Evolutionary conservation across 1,139 yeast species (phyloP), one percentile per base, ranked within the genome.

Genomic region (Debaryomyces psychrophilus): DNA sequence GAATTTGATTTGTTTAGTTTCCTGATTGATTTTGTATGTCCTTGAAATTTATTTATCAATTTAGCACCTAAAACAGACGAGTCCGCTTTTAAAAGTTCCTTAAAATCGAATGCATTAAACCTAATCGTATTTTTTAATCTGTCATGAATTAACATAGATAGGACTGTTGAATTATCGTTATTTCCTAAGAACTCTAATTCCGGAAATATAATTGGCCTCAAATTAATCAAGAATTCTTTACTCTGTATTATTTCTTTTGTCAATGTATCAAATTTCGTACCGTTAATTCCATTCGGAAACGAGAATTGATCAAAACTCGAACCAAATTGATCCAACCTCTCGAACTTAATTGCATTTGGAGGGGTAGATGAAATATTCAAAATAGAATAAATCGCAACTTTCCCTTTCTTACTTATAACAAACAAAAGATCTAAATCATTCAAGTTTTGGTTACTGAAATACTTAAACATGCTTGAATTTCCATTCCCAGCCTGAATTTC

Each of bases 21-120:
- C 53, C 82, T 81, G 17, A 92, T 83, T 0, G 97, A 87, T 60
- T 90, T 90, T 44, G 83, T 78, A 58, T 90, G 97, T 0, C 98
- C 98, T 5, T 95, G 90, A 47, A 85, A 79, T 56, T 86, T 85
- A 55, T 81, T 62, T 5, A 61, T 38, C 25, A 73, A 57, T 17
- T 48, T 48, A 0, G 60, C 44, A 2, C 59, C 62, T 17, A 62
- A 41, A 4, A 38, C 37, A 15, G 46, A 27, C 2, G 52, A 35
- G 14, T 41, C 38, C 17, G 34, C 9, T 22, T 15, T 14, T 5
- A 52, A 28, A 1, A 62, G 33, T 14, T 48, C 43, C 9, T 44
- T 34, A 18, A 63, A 56, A 37, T 58, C 54, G 11, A 71, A 48
- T 1, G 54, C 50, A 36, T 65, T 60, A 26, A 65, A 58, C 44